phyloP scores from a whole-genome alignment of 805 yeast genomes.

The Ogataea trehalophila region DNA sequence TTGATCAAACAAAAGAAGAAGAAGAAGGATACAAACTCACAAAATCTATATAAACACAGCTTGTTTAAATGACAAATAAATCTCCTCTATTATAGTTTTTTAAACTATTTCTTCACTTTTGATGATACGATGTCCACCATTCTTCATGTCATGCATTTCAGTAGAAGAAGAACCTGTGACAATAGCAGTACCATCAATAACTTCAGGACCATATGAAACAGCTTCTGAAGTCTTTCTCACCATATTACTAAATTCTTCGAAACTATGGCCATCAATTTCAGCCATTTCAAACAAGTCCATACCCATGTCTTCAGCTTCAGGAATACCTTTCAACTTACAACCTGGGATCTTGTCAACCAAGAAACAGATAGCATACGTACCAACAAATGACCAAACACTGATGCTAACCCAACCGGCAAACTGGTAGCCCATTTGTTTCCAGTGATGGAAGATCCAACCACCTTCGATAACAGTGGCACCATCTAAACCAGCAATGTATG shows the following conservation, averaged over 20 bases:
- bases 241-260: constrained; percentile 14
- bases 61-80: no score
- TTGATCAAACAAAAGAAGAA: no score
- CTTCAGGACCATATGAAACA: constrained; percentile 4
- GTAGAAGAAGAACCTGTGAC: constrained; percentile 8
- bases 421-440: constrained; percentile 42
- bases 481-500: constrained; percentile 39
- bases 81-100: constrained; percentile 4
- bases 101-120: constrained; percentile 16
- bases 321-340: constrained; percentile 37
- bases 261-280: constrained; percentile 36
- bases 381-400: constrained; percentile 40
- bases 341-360: constrained; percentile 50
- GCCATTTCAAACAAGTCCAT: constrained; percentile 48
- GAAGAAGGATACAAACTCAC: no score
- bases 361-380: constrained; percentile 40
- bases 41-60: no score
- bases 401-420: constrained; percentile 40
- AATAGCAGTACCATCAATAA: constrained; percentile 8
- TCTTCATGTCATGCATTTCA: constrained; percentile 16
- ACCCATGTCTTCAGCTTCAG: constrained; percentile 47
- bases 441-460: constrained; percentile 44
- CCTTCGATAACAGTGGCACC: constrained; percentile 40
- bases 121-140: constrained; percentile 3
- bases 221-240: constrained; percentile 9